These are phyloP conservation scores for Echeveria elegans DNA, from an alignment of 164 flowering plant genomes.

Conservation along the genomic window DNA sequence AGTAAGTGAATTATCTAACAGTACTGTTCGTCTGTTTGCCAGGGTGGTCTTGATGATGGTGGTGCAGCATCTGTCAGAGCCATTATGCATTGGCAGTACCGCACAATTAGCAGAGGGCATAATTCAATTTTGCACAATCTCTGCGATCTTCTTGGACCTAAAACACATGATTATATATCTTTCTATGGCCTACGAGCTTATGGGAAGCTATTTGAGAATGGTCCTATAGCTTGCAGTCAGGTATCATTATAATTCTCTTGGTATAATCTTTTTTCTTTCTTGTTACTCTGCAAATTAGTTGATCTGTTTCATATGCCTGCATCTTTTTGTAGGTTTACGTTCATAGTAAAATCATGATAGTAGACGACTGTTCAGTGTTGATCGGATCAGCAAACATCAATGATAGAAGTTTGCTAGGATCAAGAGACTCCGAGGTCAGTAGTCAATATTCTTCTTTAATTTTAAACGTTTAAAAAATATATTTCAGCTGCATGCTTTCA, in stretches of 20 bases:
- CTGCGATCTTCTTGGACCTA: slow-evolving; percentile 65
- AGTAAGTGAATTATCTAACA: neutral
- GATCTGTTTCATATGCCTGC: neutral
- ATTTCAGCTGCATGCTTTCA: too few species aligned
- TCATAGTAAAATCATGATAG: slow-evolving; percentile 91
- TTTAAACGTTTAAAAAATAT: neutral
- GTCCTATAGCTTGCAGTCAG: slow-evolving; percentile 85
- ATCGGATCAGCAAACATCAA: slow-evolving; percentile 96
- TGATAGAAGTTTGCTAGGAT: slow-evolving; percentile 94
- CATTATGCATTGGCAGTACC: slow-evolving; percentile 97
- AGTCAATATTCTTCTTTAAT: neutral
- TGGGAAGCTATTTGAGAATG: slow-evolving; percentile 77
- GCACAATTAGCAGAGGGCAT: slow-evolving; percentile 86
- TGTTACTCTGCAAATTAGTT: neutral
- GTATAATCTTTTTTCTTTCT: neutral
- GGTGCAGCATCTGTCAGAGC: slow-evolving; percentile 99
- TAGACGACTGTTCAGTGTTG: slow-evolving; percentile 64
- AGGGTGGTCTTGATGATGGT: slow-evolving; percentile 97
- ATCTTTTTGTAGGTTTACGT: slow-evolving; percentile 68
- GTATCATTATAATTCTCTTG: slow-evolving; percentile 25
- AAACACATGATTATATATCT: slow-evolving; percentile 78
- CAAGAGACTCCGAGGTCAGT: slow-evolving; percentile 95
- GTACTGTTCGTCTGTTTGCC: slow-evolving; percentile 12
- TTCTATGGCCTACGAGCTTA: slow-evolving; percentile 88
- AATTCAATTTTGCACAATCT: slow-evolving; percentile 83